Evolutionary conservation across 345 rosid genomes (phyloP).

Genomic region (Chamaenerion angustifolium): DNA sequence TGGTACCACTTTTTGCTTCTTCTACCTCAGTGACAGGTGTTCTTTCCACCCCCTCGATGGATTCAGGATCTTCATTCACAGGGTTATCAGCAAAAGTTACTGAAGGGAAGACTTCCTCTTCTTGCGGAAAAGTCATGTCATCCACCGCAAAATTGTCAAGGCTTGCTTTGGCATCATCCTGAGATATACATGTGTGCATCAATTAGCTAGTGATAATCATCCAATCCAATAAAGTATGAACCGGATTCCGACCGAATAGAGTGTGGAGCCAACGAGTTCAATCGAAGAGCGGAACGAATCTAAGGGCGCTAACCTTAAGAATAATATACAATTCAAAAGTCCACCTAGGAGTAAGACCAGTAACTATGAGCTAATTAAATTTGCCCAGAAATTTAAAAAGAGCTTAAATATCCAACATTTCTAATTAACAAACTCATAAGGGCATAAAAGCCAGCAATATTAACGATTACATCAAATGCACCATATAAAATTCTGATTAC

Average conservation of each 20-base stretch:
- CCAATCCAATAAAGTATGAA: not conserved
- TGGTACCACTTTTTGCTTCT: conserved; percentile 33
- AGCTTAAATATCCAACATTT: too few relatives aligned
- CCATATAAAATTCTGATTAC: too few relatives aligned
- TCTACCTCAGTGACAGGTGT: conserved; percentile 15
- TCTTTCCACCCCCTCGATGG: conserved; percentile 16
- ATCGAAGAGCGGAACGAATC: not conserved
- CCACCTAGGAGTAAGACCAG: too few relatives aligned
- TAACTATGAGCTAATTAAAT: too few relatives aligned
- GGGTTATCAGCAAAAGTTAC: conserved; percentile 23
- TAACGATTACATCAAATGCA: too few relatives aligned
- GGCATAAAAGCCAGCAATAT: too few relatives aligned
- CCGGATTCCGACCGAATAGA: not conserved
- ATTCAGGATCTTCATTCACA: conserved; percentile 27
- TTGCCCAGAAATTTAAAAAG: too few relatives aligned
- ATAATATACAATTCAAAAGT: too few relatives aligned
- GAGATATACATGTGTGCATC: conserved; percentile 2
- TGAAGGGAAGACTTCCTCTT: conserved; percentile 61
- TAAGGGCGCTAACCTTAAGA: not conserved
- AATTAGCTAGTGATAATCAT: not conserved
- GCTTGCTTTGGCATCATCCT: conserved; percentile 31
- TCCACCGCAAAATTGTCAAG: conserved; percentile 41
- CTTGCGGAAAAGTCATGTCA: conserved; percentile 74
- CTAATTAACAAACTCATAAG: too few relatives aligned
- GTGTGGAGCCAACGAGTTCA: not conserved